Base-by-base conservation (phyloP, 169 alveolate species). In the Plasmodium sp. region DNA sequence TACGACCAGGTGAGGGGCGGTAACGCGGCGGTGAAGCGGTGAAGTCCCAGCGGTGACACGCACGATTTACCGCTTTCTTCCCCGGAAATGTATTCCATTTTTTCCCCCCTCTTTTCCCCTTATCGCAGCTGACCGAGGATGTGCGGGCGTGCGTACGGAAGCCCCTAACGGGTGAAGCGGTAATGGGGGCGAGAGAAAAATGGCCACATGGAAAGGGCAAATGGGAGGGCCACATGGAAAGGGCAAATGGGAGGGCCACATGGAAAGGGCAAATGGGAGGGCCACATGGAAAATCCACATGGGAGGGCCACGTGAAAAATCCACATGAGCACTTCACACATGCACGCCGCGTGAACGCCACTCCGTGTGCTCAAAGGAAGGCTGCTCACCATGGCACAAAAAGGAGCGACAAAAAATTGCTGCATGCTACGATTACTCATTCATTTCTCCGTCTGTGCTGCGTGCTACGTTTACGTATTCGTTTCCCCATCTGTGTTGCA, bases 71-170 rank as follows among this genome's bases (percentile, higher is more conserved):
- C 41, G 39, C 39, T 22, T 67, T 67, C n/a, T 9, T 22, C 39
- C 2, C 39, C 39, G 22, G 54, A 31, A 48, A 51, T 48, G 41
- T 43, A 22, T 18, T 48, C 6, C 31, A 14, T 27, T 36, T 33
- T 72, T 72, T 41, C 6, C 48, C 27, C n/a, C 12, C 16, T 54
- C 5, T 34, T 54, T 77, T 79, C 43, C 18, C 43, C 22, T 7
- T 88, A 22, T 90, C 82, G 58, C 73, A 90, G 94, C 83, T 90
- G 27, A 67, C 81, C 22, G 94, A 80, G 27, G 90, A 90, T 58
- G 90, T 90, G 36, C 81, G 83, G 27, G 34, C 62, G 7, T 80
- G 71, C 31, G 83, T 90, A 14, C 81, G 94, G 27, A 33, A 56
- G 39, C 94, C 94, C 16, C 67, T 90, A 27, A 45, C 45, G 12